These are phyloP conservation scores for Phylloporus sp. DNA, from an alignment of 768 basidiomycete species.

Conservation along the genomic window DNA sequence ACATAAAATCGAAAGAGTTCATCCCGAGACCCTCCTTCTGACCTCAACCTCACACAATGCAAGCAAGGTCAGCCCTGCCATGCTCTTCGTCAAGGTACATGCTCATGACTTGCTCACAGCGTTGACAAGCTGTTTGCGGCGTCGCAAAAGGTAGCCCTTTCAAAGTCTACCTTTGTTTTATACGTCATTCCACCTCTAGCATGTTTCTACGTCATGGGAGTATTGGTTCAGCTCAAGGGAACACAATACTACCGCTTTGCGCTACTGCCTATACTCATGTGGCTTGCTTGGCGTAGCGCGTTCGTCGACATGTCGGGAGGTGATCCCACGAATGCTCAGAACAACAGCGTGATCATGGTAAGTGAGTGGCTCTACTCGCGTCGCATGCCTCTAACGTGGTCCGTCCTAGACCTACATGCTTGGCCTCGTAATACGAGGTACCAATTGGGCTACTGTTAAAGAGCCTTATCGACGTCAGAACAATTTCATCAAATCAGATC, in stretches of 20 bases:
- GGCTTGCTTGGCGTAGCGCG: slow-evolving; percentile 38
- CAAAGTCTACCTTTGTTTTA: slow-evolving; percentile 23
- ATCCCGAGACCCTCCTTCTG: no score
- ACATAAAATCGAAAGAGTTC: no score
- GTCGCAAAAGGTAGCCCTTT: slow-evolving; percentile 9
- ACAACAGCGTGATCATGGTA: slow-evolving; percentile 16
- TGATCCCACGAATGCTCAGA: slow-evolving; percentile 1
- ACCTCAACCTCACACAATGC: no score
- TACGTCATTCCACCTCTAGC: slow-evolving; percentile 40
- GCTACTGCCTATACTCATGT: slow-evolving; percentile 43
- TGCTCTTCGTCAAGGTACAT: not conserved
- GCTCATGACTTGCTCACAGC: not conserved
- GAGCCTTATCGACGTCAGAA: slow-evolving; percentile 8
- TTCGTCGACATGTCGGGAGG: slow-evolving; percentile 21
- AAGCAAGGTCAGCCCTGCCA: slow-evolving; percentile 1
- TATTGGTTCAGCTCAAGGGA: slow-evolving; percentile 47
- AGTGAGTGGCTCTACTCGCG: slow-evolving; percentile 3
- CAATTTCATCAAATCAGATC: not conserved
- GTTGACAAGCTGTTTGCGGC: not conserved
- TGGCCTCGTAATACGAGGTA: slow-evolving; percentile 7
- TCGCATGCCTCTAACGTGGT: not conserved
- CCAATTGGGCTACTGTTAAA: slow-evolving; percentile 16
- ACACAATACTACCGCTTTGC: slow-evolving; percentile 39
- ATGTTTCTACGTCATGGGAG: slow-evolving; percentile 45
- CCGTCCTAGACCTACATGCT: slow-evolving; percentile 7